Base-by-base conservation (phyloP, 2,329 filamentous ascomycete species). In the Aspergillus sp. region DNA sequence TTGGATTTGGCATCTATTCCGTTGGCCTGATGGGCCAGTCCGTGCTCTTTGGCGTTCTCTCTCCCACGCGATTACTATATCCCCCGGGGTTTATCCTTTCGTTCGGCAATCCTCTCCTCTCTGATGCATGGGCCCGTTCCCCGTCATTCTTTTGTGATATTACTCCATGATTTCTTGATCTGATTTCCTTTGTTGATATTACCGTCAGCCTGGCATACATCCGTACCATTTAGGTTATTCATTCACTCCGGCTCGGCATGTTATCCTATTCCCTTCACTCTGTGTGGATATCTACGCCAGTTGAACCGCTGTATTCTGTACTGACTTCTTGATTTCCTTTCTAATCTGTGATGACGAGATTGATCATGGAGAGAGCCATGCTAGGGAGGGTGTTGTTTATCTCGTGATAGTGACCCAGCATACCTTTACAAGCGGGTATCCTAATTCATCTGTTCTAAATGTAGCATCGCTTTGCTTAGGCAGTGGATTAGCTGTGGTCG, bases 121-220 rank as follows among this genome's bases (percentile, higher is more conserved):
- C 51, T 52, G 23, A 50, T 46, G 53, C 49, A 52, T 52, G 47
- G 44, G 29, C 53, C 32, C 31, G 20, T 52, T 55, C 34, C 48
- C 48, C 52, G 50, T 47, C 54, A 47, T 59, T 60, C 55, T 49
- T 59, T 57, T 45, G 31, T 51, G 48, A 55, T 53, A 45, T 49
- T 55, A 44, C 49, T 52, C 48, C 54, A 61, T 57, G 55, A 57
- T 47, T 49, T 47, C 47, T 53, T 52, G 47, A 47, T 53, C 41
- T 50, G 36, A 43, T 62, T 62, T 59, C 61, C 51, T 63, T 57
- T 62, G 60, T 63, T 57, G 42, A 57, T 54, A 54, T 53, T 45
- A 57, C 47, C 46, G 49, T 50, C 48, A 53, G 44, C 46, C 43
- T 55, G 49, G 55, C 44, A 55, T 47, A 48, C 34, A 50, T 21